Evolutionary conservation across 2,329 filamentous ascomycete genomes (phyloP).

Genomic region (Colletotrichum magnum): DNA sequence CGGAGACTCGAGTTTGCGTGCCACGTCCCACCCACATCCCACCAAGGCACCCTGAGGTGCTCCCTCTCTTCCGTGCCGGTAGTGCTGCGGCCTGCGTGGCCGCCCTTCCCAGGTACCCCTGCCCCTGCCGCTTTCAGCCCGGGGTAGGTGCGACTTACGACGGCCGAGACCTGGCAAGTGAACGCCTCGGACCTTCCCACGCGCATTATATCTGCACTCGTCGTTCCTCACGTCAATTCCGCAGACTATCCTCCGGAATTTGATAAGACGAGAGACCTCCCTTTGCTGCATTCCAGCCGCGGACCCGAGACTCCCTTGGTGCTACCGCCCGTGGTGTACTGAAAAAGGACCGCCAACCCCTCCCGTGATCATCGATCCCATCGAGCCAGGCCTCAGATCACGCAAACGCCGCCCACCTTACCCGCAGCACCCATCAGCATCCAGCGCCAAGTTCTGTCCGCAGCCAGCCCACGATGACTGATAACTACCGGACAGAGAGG

Average conservation of each 20-base stretch:
- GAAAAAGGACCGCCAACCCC: conserved; percentile 33
- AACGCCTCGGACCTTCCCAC: conserved; percentile 26
- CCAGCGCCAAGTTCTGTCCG: neutral
- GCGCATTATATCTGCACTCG: conserved; percentile 23
- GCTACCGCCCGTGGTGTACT: conserved; percentile 25
- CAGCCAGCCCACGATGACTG: conserved; percentile 42
- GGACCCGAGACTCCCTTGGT: conserved; percentile 30
- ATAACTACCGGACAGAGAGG: conserved; percentile 45
- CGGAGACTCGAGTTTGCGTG: conserved; percentile 15
- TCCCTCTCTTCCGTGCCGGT: neutral
- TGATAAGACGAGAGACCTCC: conserved; percentile 26
- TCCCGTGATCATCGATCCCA: neutral
- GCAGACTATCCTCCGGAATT: conserved; percentile 14
- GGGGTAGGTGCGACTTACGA: conserved; percentile 25
- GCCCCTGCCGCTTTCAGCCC: conserved; percentile 38
- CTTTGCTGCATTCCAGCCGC: conserved; percentile 33
- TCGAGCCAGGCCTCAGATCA: conserved; percentile 2
- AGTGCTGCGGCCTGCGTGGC: conserved; percentile 7
- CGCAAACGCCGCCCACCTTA: neutral
- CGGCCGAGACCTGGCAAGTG: conserved; percentile 28
- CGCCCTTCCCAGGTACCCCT: conserved; percentile 20
- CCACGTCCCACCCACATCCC: neutral
- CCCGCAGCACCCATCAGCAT: neutral
- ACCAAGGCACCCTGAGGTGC: no score
- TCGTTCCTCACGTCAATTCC: conserved; percentile 24